A percentile compares a stretch with the other conserved stretches of the same genome.
Conservation (phyloP, 1,284 basidiomycete species). For the Laetiporus sulphureus region DNA sequence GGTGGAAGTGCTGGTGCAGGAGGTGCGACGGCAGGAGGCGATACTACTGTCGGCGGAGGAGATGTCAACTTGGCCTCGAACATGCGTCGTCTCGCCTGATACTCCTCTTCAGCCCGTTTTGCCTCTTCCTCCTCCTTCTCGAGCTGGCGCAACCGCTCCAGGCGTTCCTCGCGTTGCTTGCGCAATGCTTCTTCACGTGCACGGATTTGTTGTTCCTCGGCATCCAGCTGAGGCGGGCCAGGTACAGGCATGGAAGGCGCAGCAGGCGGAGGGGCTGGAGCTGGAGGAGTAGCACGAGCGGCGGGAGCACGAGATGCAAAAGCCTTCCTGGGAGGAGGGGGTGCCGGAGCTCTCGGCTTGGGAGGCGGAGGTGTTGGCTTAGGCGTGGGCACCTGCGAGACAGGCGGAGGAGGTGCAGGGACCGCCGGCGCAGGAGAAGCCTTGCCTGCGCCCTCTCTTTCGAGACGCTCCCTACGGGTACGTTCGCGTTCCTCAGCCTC, state of each 20-base stretch:
- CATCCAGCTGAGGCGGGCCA: slow-evolving; percentile 37
- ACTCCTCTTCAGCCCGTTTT: slow-evolving; percentile 16
- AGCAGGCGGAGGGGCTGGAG: slow-evolving; percentile 17
- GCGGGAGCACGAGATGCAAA: slow-evolving; percentile 29
- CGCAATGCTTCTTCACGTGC: slow-evolving; percentile 58
- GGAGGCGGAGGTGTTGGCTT: slow-evolving; percentile 29
- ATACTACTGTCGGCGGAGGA: neutral
- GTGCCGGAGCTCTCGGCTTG: slow-evolving; percentile 31
- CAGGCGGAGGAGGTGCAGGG: slow-evolving; percentile 22
- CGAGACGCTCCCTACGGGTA: slow-evolving; percentile 59
- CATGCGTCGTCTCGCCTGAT: slow-evolving; percentile 12
- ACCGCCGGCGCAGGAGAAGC: slow-evolving; percentile 35
- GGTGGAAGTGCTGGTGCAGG: slow-evolving; percentile 25
- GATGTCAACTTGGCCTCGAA: slow-evolving; percentile 8
- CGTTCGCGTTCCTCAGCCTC: slow-evolving; percentile 75
- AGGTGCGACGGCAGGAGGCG: slow-evolving; percentile 16
- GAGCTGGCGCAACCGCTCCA: slow-evolving; percentile 56
- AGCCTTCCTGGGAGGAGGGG: slow-evolving; percentile 36
- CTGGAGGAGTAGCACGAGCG: slow-evolving; percentile 20
- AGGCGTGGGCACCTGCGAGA: slow-evolving; percentile 22
- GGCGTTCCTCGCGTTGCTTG: slow-evolving; percentile 61
- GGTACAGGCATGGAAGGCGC: slow-evolving; percentile 23
- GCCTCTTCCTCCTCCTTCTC: slow-evolving; percentile 72
- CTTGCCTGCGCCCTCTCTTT: slow-evolving; percentile 57
- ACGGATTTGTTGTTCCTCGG: slow-evolving; percentile 59